Evolutionary conservation across 192 early-diverging fungal species (phyloP), one percentile per base, ranked within the genome.

Genomic region (Spizellomyces punctatus): DNA sequence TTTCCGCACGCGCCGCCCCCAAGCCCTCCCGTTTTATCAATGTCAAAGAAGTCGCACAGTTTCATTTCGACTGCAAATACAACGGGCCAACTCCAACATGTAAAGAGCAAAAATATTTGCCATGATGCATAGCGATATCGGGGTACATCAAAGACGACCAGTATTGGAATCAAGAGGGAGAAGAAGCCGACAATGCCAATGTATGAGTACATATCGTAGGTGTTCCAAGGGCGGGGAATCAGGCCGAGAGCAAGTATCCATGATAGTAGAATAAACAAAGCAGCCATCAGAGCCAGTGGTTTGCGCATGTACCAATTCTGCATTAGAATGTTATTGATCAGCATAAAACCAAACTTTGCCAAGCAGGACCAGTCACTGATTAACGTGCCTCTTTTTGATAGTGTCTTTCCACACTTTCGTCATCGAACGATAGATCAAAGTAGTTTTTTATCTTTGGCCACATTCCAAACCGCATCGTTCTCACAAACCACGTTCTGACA

Each of bases 51-150:
- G 1, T 47, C 63, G 19, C 71, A 72, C 1, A 65, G 5, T 7
- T 54, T 66, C 27, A 74, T 54, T 36, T 74, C 72, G 41, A 74
- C 64, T 22, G 65, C 72, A 19, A 74, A 58, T 4, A 74, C 49
- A 52, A 67, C 44, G 0, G 72, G 72, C 64, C 72, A 66, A 8
- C 16, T 42, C 41, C 58, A 56, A 6, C 56, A 46, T n/a, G 36
- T 59, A 22, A 46, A 21, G 41, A 56, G 50, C 16, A 74, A 57
- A 16, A 66, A 46, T 43, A 58, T 41, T 62, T 74, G 63, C 72
- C 72, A 74, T 12, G 27, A 17, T 36, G 58, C 8, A 5, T 45
- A 19, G 19, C 47, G 60, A 59, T 55, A 50, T 17, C 58, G 63
- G 14, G 72, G 72, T 46, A 60, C 64, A 36, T 74, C 65, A 6